These are phyloP conservation scores for Crithidia expoeki DNA, from an alignment of 208 protist genomes.

Conservation along the genomic window DNA sequence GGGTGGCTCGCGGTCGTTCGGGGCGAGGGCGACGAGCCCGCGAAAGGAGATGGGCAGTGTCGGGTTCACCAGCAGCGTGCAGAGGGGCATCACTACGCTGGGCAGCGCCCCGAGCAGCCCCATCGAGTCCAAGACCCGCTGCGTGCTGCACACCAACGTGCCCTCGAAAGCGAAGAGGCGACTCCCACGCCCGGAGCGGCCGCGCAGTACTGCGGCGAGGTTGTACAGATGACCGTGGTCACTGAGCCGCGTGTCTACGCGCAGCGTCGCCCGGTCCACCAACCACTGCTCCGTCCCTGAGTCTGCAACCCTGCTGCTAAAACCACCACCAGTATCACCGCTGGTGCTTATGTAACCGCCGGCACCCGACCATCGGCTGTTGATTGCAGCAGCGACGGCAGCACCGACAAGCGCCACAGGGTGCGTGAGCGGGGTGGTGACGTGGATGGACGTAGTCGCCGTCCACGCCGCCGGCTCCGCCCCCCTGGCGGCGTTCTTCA, in stretches of 20 bases:
- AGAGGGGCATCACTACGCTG: constrained; percentile 74
- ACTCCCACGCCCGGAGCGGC: constrained; percentile 42
- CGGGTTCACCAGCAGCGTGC: constrained; percentile 65
- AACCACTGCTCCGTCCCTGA: constrained; percentile 40
- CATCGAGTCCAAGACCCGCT: constrained; percentile 74
- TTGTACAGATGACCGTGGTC: constrained; percentile 82
- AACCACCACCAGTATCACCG: neutral
- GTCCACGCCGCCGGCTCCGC: constrained; percentile 13
- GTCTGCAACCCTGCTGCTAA: neutral
- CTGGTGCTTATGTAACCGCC: neutral
- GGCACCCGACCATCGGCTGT: neutral
- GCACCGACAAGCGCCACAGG: neutral
- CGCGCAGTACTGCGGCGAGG: constrained; percentile 66
- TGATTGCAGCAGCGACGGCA: neutral
- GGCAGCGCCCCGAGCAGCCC: constrained; percentile 71
- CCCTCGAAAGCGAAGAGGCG: constrained; percentile 75
- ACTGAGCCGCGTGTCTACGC: constrained; percentile 79
- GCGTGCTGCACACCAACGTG: constrained; percentile 67
- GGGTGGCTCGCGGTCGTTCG: constrained; percentile 4
- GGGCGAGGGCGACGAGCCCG: constrained; percentile 6
- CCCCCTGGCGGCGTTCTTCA: constrained; percentile 12
- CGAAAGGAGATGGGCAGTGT: constrained; percentile 65
- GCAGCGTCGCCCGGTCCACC: constrained; percentile 53
- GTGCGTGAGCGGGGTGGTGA: constrained; percentile 10
- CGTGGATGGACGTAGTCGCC: constrained; percentile 8